Conservation (phyloP, 805 yeast species). For the Lachancea kluyveri region DNA sequence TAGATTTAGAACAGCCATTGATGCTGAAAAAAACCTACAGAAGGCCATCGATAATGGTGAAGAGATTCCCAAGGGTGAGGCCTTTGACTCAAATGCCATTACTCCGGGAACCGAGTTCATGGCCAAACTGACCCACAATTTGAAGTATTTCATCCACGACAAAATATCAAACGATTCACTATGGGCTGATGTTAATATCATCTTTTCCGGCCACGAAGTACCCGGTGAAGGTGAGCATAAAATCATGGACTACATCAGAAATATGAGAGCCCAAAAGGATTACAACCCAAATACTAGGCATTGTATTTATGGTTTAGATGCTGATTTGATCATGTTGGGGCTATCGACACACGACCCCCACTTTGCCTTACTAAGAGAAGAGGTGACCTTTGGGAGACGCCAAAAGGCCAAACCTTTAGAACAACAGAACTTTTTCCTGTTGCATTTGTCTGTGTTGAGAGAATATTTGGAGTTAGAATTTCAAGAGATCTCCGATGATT, state of each 20-base stretch:
- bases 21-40: conserved; percentile 73
- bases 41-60: conserved; percentile 71
- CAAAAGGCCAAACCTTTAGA: conserved; percentile 45
- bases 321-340: conserved; percentile 92
- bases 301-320: conserved; percentile 93
- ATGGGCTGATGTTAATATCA: conserved; percentile 74
- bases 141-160: conserved; percentile 82
- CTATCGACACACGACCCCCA: conserved; percentile 93
- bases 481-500: conserved; percentile 53
- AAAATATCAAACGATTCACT: conserved; percentile 80
- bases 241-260: conserved; percentile 87
- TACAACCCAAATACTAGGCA: conserved; percentile 82
- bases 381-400: conserved; percentile 75
- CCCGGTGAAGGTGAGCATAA: conserved; percentile 99
- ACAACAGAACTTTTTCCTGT: conserved; percentile 72
- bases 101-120: conserved; percentile 97
- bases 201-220: conserved; percentile 89
- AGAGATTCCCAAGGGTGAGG: conserved; percentile 67
- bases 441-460: conserved; percentile 82
- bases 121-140: conserved; percentile 76
- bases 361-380: conserved; percentile 89
- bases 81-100: conserved; percentile 87
- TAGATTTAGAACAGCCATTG: conserved; percentile 89
- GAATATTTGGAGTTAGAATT: conserved; percentile 90
- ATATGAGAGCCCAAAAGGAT: conserved; percentile 62